phyloP scores from a whole-genome alignment of 2,329 filamentous ascomycete species.

The Cladosporium sp. region DNA sequence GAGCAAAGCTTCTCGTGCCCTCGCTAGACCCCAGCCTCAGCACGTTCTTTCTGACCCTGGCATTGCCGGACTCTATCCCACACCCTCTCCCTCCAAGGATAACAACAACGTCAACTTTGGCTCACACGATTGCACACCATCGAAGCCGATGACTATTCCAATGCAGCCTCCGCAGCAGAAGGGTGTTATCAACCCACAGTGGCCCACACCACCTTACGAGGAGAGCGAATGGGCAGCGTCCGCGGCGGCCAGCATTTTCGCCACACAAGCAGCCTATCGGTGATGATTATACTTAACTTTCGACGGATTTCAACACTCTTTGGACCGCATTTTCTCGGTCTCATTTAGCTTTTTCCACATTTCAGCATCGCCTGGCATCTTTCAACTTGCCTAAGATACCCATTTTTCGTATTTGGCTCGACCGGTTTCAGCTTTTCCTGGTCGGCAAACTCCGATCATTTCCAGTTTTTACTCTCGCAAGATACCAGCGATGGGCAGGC shows the following conservation, averaged over 20 bases:
- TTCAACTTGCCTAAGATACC: conserved; percentile 17
- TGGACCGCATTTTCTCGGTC: background rate
- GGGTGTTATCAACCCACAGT: conserved; percentile 64
- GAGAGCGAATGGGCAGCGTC: conserved; percentile 88
- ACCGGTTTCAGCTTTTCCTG: conserved; percentile 5
- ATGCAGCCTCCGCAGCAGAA: conserved; percentile 58
- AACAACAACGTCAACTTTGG: conserved; percentile 75
- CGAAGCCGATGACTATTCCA: conserved; percentile 71
- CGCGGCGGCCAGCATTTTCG: conserved; percentile 79
- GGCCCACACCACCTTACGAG: conserved; percentile 94
- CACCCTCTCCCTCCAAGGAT: conserved; percentile 78
- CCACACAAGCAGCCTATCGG: conserved; percentile 59
- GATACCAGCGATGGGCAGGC: conserved; percentile 5
- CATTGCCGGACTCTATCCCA: conserved; percentile 59
- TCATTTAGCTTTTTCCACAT: conserved; percentile 13
- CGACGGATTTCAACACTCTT: background rate
- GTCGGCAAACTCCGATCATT: conserved; percentile 9
- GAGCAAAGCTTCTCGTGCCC: conserved; percentile 16
- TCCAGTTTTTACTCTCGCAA: conserved; percentile 8
- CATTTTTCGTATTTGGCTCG: conserved; percentile 16
- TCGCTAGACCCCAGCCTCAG: conserved; percentile 37
- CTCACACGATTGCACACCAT: conserved; percentile 62
- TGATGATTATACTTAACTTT: conserved; percentile 20
- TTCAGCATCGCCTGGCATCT: conserved; percentile 19
- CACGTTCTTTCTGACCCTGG: conserved; percentile 67